A percentile compares a stretch with the other conserved stretches of the same genome.
phyloP scores from a whole-genome alignment of 179 eudicot genomes.

The Gypsophila paniculata region DNA sequence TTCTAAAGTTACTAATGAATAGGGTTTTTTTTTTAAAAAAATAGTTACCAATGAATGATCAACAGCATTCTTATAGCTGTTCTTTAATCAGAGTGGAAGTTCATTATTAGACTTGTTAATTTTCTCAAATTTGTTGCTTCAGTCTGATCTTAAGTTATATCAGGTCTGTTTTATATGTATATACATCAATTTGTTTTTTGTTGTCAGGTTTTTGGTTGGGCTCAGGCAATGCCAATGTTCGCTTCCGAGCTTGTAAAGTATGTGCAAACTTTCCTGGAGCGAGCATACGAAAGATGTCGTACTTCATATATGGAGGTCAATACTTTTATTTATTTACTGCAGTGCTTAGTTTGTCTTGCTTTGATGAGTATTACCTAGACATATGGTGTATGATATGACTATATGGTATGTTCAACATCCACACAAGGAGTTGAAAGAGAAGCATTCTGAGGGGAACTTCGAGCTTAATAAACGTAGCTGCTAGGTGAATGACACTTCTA shows the following conservation, averaged over 20 bases:
- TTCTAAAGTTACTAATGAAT: too few species aligned
- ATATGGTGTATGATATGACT: not conserved
- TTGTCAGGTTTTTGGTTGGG: conserved; percentile 90
- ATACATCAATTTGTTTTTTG: not conserved
- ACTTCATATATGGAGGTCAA: conserved; percentile 93
- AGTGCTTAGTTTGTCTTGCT: not conserved
- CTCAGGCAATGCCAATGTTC: conserved; percentile 98
- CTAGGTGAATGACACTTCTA: not conserved
- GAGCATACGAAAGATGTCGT: conserved; percentile 98
- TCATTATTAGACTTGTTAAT: not conserved
- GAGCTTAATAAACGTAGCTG: not conserved
- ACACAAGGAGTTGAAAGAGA: not conserved
- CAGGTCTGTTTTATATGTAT: not conserved
- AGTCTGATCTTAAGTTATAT: conserved; percentile 6
- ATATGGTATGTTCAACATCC: not conserved
- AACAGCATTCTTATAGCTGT: not conserved
- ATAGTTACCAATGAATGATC: not conserved
- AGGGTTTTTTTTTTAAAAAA: too few species aligned
- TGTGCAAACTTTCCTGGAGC: conserved; percentile 90
- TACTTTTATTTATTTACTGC: conserved; percentile 17
- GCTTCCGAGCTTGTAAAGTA: conserved; percentile 81
- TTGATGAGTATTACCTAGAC: not conserved
- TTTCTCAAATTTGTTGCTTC: not conserved
- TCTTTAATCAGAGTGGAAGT: not conserved
- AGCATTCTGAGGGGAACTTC: not conserved